Percentiles rank a stretch among this genome's conserved stretches.
Conservation (phyloP, 805 yeast species). For the Wickerhamiella vanderwaltii region DNA sequence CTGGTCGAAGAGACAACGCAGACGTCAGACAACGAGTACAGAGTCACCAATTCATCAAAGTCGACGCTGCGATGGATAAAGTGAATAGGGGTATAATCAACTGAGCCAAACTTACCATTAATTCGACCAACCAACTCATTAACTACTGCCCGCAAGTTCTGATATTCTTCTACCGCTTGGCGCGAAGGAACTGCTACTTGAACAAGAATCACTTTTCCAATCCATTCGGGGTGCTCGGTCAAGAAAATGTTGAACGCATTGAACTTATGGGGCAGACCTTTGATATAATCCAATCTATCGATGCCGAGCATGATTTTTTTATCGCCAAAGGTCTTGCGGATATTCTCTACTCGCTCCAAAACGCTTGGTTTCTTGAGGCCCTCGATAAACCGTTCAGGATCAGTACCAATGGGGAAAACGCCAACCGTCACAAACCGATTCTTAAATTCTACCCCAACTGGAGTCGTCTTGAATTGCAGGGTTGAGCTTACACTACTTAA, state of each 20-base stretch:
- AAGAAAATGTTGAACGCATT: slow-evolving; percentile 92
- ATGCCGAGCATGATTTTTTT: slow-evolving; percentile 90
- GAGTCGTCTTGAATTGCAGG: slow-evolving; percentile 68
- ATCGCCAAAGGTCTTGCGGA: slow-evolving; percentile 57
- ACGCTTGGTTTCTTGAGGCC: slow-evolving; percentile 60
- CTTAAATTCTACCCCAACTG: slow-evolving; percentile 75
- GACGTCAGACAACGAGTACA: slow-evolving; percentile 76
- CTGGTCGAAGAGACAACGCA: slow-evolving; percentile 90
- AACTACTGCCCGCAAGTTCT: slow-evolving; percentile 80
- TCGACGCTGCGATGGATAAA: slow-evolving; percentile 87
- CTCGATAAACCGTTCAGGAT: slow-evolving; percentile 76
- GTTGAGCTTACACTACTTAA: slow-evolving; percentile 78
- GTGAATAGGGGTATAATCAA: slow-evolving; percentile 95
- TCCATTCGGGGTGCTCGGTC: slow-evolving; percentile 93
- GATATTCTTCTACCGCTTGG: slow-evolving; percentile 97
- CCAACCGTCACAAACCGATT: slow-evolving; percentile 76
- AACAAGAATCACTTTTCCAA: slow-evolving; percentile 87
- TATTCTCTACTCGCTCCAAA: slow-evolving; percentile 47
- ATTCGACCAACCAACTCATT: slow-evolving; percentile 94
- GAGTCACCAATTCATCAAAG: slow-evolving; percentile 80
- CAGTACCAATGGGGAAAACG: slow-evolving; percentile 98
- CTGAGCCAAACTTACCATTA: slow-evolving; percentile 91
- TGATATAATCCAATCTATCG: slow-evolving; percentile 90
- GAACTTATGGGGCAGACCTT: slow-evolving; percentile 94
- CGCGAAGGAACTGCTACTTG: slow-evolving; percentile 97